Conservation (phyloP, 441 rosid species). For the Macaranga tanarius region DNA sequence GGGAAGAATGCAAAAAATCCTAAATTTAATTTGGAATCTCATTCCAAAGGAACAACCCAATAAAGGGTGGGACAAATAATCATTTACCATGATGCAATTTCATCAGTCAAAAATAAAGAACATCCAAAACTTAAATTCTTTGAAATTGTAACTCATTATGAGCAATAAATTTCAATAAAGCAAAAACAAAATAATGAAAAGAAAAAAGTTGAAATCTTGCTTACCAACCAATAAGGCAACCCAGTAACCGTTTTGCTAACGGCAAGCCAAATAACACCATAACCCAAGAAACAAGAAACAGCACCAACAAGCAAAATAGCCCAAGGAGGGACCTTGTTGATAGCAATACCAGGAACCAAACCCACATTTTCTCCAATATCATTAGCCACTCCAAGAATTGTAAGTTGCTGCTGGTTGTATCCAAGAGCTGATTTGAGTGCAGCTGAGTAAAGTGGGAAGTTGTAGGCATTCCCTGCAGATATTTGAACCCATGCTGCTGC, state of each 20-base stretch:
- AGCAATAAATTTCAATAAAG: not conserved
- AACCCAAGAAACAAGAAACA: slow-evolving; percentile 72
- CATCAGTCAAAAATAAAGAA: too few relatives aligned
- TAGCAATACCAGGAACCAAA: slow-evolving; percentile 73
- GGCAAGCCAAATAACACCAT: slow-evolving; percentile 88
- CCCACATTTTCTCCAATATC: slow-evolving; percentile 94
- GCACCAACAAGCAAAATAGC: slow-evolving; percentile 65
- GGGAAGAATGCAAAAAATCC: slow-evolving; percentile 9
- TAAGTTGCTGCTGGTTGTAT: slow-evolving; percentile 74
- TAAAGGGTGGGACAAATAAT: not conserved
- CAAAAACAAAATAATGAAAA: not conserved
- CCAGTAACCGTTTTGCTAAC: slow-evolving; percentile 53
- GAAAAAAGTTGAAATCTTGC: slow-evolving; percentile 5
- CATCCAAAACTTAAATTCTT: not conserved
- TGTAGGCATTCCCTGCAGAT: slow-evolving; percentile 66
- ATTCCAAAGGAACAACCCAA: not conserved
- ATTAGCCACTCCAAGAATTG: slow-evolving; percentile 87
- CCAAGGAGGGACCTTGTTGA: slow-evolving; percentile 93
- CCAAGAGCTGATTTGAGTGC: slow-evolving; percentile 80
- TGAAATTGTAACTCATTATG: not conserved
- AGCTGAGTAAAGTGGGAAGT: slow-evolving; percentile 86
- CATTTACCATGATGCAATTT: too few relatives aligned
- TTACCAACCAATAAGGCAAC: slow-evolving; percentile 85
- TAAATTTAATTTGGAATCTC: not conserved
- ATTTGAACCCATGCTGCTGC: slow-evolving; percentile 92